Evolutionary conservation across 768 basidiomycete species (phyloP).

Genomic region (Lactifluus volemus): DNA sequence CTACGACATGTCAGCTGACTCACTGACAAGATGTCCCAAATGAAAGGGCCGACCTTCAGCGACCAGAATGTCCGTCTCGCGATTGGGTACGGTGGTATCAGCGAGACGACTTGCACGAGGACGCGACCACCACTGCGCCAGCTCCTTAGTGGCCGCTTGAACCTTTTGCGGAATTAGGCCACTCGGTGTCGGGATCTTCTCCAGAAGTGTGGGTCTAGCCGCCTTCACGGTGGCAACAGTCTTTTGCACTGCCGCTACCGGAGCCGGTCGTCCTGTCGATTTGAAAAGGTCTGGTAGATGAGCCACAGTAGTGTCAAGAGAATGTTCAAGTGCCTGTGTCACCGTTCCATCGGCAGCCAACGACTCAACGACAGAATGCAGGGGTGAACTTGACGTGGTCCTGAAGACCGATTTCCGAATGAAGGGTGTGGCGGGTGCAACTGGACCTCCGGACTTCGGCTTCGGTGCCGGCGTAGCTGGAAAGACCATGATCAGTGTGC

Average conservation of each 20-base stretch:
- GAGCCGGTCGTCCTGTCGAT: not conserved
- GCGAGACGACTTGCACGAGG: constrained; percentile 45
- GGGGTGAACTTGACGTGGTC: constrained; percentile 38
- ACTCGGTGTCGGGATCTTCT: not conserved
- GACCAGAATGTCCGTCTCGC: constrained; percentile 53
- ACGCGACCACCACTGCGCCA: constrained; percentile 45
- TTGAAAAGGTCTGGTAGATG: constrained; percentile 45
- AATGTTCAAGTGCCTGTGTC: constrained; percentile 36
- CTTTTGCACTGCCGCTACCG: constrained; percentile 22
- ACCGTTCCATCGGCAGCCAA: constrained; percentile 47
- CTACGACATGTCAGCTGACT: constrained; percentile 29
- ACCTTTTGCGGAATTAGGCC: constrained; percentile 26
- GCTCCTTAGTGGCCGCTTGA: constrained; percentile 23
- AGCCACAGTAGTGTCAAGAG: constrained; percentile 39
- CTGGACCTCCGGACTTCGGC: constrained; percentile 29
- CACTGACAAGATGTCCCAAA: not conserved
- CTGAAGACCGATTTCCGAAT: constrained; percentile 39
- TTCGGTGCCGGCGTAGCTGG: constrained; percentile 27
- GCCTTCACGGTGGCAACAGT: constrained; percentile 22
- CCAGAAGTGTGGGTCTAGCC: not conserved
- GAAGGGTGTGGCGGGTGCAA: constrained; percentile 32
- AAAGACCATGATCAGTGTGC: constrained; percentile 13
- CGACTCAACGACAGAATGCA: constrained; percentile 43
- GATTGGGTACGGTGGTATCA: constrained; percentile 47
- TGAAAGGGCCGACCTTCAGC: constrained; percentile 42